Percentiles rank a stretch among this genome's conserved stretches.
Conservation (phyloP, 129 eudicot species). For the Flaveria bidentis region DNA sequence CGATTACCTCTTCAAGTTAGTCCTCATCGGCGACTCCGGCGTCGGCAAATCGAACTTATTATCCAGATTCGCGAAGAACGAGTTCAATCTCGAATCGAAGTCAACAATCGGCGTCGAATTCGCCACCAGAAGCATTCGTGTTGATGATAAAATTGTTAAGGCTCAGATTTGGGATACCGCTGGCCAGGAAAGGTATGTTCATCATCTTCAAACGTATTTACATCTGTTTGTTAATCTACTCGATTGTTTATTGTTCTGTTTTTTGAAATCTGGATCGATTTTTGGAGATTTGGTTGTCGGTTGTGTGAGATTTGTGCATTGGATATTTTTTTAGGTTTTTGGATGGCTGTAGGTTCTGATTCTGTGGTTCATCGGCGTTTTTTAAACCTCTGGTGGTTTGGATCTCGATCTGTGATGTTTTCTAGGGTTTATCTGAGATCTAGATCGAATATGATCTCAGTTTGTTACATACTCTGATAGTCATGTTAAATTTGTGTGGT, state of each 20-base stretch:
- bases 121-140: constrained; percentile 22
- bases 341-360: not conserved
- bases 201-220: not conserved
- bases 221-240: not conserved
- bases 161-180: constrained; percentile 20
- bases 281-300: not conserved
- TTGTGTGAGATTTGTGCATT: not conserved
- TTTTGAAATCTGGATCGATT: not conserved
- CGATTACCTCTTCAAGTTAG: constrained; percentile 8
- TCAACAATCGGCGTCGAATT: constrained; percentile 18
- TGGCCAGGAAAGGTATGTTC: constrained; percentile 5
- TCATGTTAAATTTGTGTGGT: not conserved
- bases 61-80: constrained; percentile 2
- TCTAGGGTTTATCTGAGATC: not conserved
- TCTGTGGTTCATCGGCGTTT: not conserved
- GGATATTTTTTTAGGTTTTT: not conserved
- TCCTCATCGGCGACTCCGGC: constrained; percentile 8
- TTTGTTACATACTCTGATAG: no score
- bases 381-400: not conserved
- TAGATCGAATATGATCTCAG: not conserved
- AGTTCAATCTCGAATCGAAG: constrained; percentile 19
- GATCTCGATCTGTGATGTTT: constrained; percentile 21
- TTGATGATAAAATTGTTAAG: constrained; percentile 5
- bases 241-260: not conserved
- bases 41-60: constrained; percentile 8